Conservation (phyloP, 2,329 filamentous ascomycete genomes). For the Chrysoporthe austroafricana region DNA sequence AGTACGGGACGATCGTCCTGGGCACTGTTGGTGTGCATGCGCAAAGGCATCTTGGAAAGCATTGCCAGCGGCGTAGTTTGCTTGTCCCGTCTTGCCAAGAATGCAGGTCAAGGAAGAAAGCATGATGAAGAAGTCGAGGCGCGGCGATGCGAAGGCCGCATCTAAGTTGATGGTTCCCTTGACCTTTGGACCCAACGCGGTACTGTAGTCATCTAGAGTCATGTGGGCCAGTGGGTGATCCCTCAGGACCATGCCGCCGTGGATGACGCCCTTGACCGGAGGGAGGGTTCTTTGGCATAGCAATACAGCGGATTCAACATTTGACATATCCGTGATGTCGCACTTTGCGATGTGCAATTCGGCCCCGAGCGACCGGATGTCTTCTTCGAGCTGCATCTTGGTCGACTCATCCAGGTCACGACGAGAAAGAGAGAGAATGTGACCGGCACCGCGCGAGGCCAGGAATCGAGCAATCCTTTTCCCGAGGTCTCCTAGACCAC, state of each 20-base stretch:
- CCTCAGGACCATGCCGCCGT: slow-evolving; percentile 46
- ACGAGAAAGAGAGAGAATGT: slow-evolving; percentile 38
- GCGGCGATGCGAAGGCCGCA: slow-evolving; percentile 8
- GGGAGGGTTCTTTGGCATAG: slow-evolving; percentile 29
- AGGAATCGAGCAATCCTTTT: slow-evolving; percentile 34
- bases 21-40: slow-evolving; percentile 1
- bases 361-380: slow-evolving; percentile 24
- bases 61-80: slow-evolving; percentile 46
- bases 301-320: slow-evolving; percentile 30
- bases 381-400: slow-evolving; percentile 26
- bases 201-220: slow-evolving; percentile 17
- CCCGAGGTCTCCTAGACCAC: slow-evolving; percentile 41
- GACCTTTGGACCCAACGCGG: slow-evolving; percentile 27
- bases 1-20: not conserved
- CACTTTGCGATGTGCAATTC: slow-evolving; percentile 38
- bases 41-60: slow-evolving; percentile 39
- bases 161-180: slow-evolving; percentile 34
- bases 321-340: slow-evolving; percentile 37
- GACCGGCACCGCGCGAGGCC: slow-evolving; percentile 36
- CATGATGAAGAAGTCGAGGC: slow-evolving; percentile 45
- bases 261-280: slow-evolving; percentile 47
- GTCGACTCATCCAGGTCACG: slow-evolving; percentile 29
- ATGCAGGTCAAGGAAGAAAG: slow-evolving; percentile 44
- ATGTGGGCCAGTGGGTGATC: slow-evolving; percentile 24
- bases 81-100: slow-evolving; percentile 41